A percentile compares a stretch with the other conserved stretches of the same genome.
phyloP scores from a whole-genome alignment of 305 asterid species.

The Caryopteris hybrid region DNA sequence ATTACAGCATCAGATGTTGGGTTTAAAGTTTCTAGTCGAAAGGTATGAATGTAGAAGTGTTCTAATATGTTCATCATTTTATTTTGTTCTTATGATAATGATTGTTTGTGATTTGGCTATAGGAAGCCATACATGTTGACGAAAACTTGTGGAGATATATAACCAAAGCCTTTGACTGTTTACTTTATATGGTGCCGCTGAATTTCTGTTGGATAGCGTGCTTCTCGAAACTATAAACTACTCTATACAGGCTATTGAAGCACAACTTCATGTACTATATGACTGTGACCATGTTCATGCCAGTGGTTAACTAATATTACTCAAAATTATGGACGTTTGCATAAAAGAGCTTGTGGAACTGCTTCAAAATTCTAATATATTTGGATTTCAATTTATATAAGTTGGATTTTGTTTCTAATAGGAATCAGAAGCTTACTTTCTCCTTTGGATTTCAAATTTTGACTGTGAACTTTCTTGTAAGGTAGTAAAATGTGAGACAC shows the following conservation, averaged over 20 bases:
- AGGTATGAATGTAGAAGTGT: slow-evolving; percentile 44
- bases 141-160: neutral
- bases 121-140: neutral
- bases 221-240: too few relatives aligned
- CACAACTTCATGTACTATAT: too few relatives aligned
- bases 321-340: neutral
- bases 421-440: neutral
- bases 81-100: too few relatives aligned
- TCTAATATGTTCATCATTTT: neutral
- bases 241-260: too few relatives aligned
- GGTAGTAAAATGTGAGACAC: neutral
- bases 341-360: neutral
- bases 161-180: neutral
- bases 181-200: too few relatives aligned
- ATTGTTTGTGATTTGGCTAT: neutral
- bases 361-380: neutral
- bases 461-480: neutral
- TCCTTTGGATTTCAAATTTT: neutral
- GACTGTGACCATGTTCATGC: neutral
- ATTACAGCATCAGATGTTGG: slow-evolving; percentile 93
- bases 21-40: slow-evolving; percentile 88
- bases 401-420: neutral
- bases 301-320: neutral
- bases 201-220: too few relatives aligned
- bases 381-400: neutral